Conservation (phyloP, 2,329 filamentous ascomycete species). For the Ascochyta clinopodiicola region DNA sequence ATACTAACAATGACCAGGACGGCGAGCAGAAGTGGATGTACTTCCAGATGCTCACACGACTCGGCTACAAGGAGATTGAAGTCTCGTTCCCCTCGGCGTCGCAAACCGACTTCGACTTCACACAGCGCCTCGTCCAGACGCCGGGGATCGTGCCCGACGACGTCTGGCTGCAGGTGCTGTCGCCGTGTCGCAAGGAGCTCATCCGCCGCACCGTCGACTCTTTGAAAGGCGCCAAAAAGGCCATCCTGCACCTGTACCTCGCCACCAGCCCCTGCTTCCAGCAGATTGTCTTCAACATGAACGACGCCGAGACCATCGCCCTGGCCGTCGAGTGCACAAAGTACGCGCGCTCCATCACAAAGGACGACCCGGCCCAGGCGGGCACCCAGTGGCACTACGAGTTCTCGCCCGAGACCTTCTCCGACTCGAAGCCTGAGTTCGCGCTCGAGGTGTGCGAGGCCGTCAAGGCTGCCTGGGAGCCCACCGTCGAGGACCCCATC, state of each 20-base stretch:
- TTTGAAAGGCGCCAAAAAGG: slow-evolving; percentile 87
- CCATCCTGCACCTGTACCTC: slow-evolving; percentile 93
- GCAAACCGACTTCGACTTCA: slow-evolving; percentile 96
- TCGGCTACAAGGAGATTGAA: slow-evolving; percentile 98
- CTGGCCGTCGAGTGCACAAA: slow-evolving; percentile 86
- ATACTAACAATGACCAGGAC: slow-evolving; percentile 62
- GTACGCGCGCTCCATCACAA: slow-evolving; percentile 87
- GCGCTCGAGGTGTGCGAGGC: slow-evolving; percentile 85
- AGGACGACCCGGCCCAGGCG: slow-evolving; percentile 67
- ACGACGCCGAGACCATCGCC: slow-evolving; percentile 79
- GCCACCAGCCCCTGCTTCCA: slow-evolving; percentile 97
- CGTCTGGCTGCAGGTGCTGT: slow-evolving; percentile 89
- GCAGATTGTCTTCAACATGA: slow-evolving; percentile 85
- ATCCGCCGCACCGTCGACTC: slow-evolving; percentile 90
- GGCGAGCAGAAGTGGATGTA: slow-evolving; percentile 94
- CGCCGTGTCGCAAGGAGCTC: slow-evolving; percentile 88
- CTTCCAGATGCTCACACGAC: slow-evolving; percentile 90
- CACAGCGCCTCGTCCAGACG: slow-evolving; percentile 82
- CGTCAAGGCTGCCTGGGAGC: slow-evolving; percentile 92
- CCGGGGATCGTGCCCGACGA: slow-evolving; percentile 84
- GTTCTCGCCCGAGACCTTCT: slow-evolving; percentile 89
- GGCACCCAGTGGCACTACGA: slow-evolving; percentile 78
- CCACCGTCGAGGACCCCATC: slow-evolving; percentile 77
- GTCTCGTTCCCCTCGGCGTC: slow-evolving; percentile 95
- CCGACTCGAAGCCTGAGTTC: slow-evolving; percentile 85